Base-by-base conservation (phyloP, 2,329 filamentous ascomycete species). In the Aspergillus sp. region DNA sequence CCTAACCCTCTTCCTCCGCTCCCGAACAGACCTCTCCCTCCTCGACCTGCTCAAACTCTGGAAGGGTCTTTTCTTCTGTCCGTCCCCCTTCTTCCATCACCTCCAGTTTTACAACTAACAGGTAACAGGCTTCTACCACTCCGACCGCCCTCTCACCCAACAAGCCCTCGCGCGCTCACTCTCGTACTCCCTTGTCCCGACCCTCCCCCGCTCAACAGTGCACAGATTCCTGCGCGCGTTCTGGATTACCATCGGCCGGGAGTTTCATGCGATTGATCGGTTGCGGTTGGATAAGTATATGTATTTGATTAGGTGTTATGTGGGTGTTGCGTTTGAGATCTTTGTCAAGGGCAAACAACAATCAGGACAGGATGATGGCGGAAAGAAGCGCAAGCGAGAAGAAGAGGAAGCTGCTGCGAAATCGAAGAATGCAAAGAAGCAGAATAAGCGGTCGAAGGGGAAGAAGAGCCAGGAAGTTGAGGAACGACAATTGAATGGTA, bases 211-310 rank as follows among this genome's bases (percentile, higher is more conserved):
- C 70, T 48, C 68, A 33, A 69, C 67, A 13, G 57, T 71, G 5
- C 65, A 72, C 41, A 68, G 69, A 2, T 76, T 77, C 61, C 73
- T 86, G 51, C 74, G 73, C 50, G 84, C 76, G 23, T 89, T 88
- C 70, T 89, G 84, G 84, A 76, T 80, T 55, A 86, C 84, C 7
- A 78, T 90, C 66, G 74, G 79, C 42, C 70, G 78, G 41, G 82
- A 88, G 68, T 90, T 85, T 81, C 80, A 80, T 23, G 73, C 75
- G 41, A 83, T 90, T 52, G 86, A 90, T 64, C 82, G 85, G 7
- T 70, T 87, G 55, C 81, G 88, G 38, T 84, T 97, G 74, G 90
- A 98, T 71, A 98, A 98, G 74, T 97, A 94, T 63, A 73, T 98
- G 48, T 78, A 90, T 57, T 77, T 97, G 15, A 85, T 94, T 49